Base-by-base conservation (phyloP, 2,329 filamentous ascomycete species). In the Cladophialophora chaetospira region DNA sequence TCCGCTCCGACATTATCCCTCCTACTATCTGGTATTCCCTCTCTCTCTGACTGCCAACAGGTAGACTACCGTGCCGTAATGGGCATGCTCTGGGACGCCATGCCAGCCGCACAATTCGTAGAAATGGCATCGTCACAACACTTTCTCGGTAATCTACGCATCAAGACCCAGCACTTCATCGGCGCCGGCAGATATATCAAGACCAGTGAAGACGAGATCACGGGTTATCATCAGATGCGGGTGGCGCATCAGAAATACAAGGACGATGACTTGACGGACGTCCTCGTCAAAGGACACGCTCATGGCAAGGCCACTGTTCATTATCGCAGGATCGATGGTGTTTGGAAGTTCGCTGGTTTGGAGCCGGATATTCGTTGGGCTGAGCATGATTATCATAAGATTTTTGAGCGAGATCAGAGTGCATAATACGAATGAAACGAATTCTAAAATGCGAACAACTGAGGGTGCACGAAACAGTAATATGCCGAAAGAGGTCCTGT, bases 51-150 rank as follows among this genome's bases (percentile, higher is more conserved):
- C 36, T 17, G 4, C 6, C 3, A 40, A 4, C 47, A 54, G 51
- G 31, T 54, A 26, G 42, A 54, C 21, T 54, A 54, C 29, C 26
- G 26, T 21, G 33, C 43, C 31, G 40, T 54, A 19, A 46, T 28
- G 9, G 31, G 31, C 38, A 25, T 19, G 11, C 43, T 85, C 81
- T 46, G 85, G 89, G 17, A 84, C 84, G 59, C 82, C 84, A 67
- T 87, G 89, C 69, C 80, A 84, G 9, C 78, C 90, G 40, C 43
- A 3, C 90, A 90, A 77, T 87, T 87, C 21, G 87, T 83, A 5
- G 84, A 80, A 71, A 91, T 91, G 78, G 88, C 86, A 65, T 84
- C 87, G 25, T 84, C 90, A 58, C 87, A 89, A 71, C 85, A 85
- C 6, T 88, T 90, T 72, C 85, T 88, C 63, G 86, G 88, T 69